Percentiles rank a stretch among this genome's conserved stretches.
Evolutionary conservation across 495 filamentous ascomycete species (phyloP).

Genomic region (Penicillium soppii): DNA sequence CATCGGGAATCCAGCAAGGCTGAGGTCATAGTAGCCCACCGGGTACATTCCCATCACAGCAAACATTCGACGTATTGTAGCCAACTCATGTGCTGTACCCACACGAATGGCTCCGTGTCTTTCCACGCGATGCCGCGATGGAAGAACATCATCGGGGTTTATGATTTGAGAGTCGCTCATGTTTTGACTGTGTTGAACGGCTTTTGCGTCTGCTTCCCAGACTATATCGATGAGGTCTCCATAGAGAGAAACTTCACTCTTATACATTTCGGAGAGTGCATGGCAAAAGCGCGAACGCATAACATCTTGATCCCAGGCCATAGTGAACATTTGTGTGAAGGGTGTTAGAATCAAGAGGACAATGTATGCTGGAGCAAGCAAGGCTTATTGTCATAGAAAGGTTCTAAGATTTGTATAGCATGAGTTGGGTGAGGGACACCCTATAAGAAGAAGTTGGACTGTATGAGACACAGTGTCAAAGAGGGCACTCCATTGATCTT

Average conservation of each 20-base stretch:
- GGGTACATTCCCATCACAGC: slow-evolving; percentile 42
- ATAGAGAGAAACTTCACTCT: not conserved
- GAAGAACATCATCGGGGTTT: slow-evolving; percentile 27
- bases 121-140: slow-evolving; percentile 34
- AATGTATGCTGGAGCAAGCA: no score
- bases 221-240: slow-evolving; percentile 1
- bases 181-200: slow-evolving; percentile 26
- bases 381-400: no score
- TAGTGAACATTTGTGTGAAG: no score
- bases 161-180: slow-evolving; percentile 1
- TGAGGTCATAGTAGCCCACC: slow-evolving; percentile 46
- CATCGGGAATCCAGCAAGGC: slow-evolving; percentile 40
- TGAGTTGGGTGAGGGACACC: no score
- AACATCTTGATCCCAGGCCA: not conserved
- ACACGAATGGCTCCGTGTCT: slow-evolving; percentile 46
- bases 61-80: slow-evolving; percentile 39
- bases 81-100: slow-evolving; percentile 37
- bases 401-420: no score
- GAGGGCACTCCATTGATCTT: no score
- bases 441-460: no score
- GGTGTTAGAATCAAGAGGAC: no score
- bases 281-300: not conserved
- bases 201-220: slow-evolving; percentile 18
- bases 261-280: not conserved
- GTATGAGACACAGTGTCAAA: no score